Conservation (phyloP, 805 yeast species). For the Nakazawaea wyomingensis region DNA sequence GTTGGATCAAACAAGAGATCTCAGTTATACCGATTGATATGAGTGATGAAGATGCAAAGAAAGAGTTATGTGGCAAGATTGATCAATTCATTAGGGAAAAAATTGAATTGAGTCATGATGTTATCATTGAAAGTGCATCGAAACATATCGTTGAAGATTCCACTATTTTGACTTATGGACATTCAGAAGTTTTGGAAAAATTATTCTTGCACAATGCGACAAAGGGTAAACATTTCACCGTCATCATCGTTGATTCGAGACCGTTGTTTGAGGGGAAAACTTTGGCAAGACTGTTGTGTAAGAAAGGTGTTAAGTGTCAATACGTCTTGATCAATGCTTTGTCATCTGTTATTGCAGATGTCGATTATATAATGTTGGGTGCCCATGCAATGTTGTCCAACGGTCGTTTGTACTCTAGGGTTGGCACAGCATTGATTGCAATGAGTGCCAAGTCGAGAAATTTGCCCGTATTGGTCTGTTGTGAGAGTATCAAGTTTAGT, state of each 20-base stretch:
- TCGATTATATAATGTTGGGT: conserved; percentile 87
- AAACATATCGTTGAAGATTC: conserved; percentile 70
- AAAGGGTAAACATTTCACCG: conserved; percentile 62
- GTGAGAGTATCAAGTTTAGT: conserved; percentile 90
- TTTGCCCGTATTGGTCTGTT: conserved; percentile 91
- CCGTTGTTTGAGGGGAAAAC: conserved; percentile 92
- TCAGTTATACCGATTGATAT: conserved; percentile 74
- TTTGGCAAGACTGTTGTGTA: conserved; percentile 59
- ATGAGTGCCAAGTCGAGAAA: conserved; percentile 84
- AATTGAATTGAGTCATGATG: conserved; percentile 74
- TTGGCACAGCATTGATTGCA: conserved; percentile 90
- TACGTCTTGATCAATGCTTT: conserved; percentile 78
- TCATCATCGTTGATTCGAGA: conserved; percentile 86
- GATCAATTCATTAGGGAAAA: conserved; percentile 81
- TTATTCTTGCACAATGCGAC: conserved; percentile 66
- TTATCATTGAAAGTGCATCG: conserved; percentile 77
- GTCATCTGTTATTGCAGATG: conserved; percentile 75
- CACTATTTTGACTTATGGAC: conserved; percentile 83
- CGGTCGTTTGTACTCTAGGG: conserved; percentile 88
- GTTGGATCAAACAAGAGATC: conserved; percentile 95
- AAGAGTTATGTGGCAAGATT: conserved; percentile 56
- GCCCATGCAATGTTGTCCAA: conserved; percentile 97
- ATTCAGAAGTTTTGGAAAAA: conserved; percentile 76
- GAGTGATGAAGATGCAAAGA: conserved; percentile 63
- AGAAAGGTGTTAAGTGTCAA: conserved; percentile 62